Conservation (phyloP, 2,329 filamentous ascomycete genomes). For the Seiridium cupressi region DNA sequence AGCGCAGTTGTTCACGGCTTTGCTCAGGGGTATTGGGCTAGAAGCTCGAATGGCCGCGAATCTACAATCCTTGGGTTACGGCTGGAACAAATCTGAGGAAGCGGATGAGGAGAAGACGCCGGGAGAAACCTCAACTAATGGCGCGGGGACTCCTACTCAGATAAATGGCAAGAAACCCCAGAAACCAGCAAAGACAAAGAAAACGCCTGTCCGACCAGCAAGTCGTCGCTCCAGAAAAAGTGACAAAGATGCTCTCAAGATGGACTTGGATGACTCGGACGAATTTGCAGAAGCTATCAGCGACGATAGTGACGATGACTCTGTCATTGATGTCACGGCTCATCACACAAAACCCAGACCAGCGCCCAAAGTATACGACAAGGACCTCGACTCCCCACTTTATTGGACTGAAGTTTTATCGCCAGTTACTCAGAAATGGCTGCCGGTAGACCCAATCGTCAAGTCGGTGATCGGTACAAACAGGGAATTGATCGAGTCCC, state of each 20-base stretch:
- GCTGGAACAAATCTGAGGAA: slow-evolving; percentile 85
- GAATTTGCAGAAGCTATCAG: slow-evolving; percentile 45
- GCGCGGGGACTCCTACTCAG: slow-evolving; percentile 10
- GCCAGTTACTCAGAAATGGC: slow-evolving; percentile 73
- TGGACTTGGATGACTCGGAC: slow-evolving; percentile 41
- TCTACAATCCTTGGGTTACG: slow-evolving; percentile 83
- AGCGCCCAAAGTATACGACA: slow-evolving; percentile 58
- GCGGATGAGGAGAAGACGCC: slow-evolving; percentile 53
- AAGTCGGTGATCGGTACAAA: slow-evolving; percentile 68
- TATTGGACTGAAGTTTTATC: slow-evolving; percentile 95
- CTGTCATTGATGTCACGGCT: slow-evolving; percentile 54
- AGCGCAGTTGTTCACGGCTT: slow-evolving; percentile 83
- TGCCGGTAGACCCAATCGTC: slow-evolving; percentile 76
- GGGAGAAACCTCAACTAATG: slow-evolving; percentile 11
- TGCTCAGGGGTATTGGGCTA: slow-evolving; percentile 76
- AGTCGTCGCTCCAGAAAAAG: slow-evolving; percentile 20
- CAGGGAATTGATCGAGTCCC: slow-evolving; percentile 67
- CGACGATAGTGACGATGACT: slow-evolving; percentile 57
- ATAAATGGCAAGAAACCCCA: slow-evolving; percentile 9
- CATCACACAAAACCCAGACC: slow-evolving; percentile 36
- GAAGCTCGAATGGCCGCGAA: slow-evolving; percentile 82
- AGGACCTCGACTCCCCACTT: slow-evolving; percentile 77
- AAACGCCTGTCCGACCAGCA: slow-evolving; percentile 16
- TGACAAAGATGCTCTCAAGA: slow-evolving; percentile 22
- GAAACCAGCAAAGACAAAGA: slow-evolving; percentile 16